A percentile compares a stretch with the other conserved stretches of the same genome.
phyloP scores from a whole-genome alignment of 2,329 filamentous ascomycete species.

The Colletotrichum lentis region DNA sequence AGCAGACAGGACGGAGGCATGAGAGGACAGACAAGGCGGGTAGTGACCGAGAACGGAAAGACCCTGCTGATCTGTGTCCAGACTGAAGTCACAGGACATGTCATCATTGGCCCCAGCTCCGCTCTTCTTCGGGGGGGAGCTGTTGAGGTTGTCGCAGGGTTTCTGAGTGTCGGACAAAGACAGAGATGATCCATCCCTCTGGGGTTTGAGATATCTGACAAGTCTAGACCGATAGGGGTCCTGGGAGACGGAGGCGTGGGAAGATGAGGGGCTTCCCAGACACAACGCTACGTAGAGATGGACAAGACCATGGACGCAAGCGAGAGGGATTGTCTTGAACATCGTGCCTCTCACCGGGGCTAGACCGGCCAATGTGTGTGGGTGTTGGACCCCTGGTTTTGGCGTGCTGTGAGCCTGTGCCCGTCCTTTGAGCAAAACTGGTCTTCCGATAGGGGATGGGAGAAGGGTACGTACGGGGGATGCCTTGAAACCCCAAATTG shows the following conservation, averaged over 20 bases:
- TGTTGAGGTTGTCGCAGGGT: conserved; percentile 8
- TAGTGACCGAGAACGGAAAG: conserved; percentile 34
- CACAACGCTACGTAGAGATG: conserved; percentile 14
- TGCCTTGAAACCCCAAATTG: conserved; percentile 3
- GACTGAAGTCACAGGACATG: conserved; percentile 34
- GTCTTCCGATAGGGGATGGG: conserved; percentile 8
- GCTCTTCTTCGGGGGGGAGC: conserved; percentile 14
- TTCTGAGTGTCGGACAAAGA: background rate
- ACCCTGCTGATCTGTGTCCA: conserved; percentile 39
- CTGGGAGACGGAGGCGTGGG: background rate
- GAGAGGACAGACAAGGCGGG: conserved; percentile 9
- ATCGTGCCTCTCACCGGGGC: conserved; percentile 15
- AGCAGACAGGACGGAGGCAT: background rate
- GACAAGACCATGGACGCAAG: conserved; percentile 24
- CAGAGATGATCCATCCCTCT: conserved; percentile 1
- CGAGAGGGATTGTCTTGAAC: conserved; percentile 24
- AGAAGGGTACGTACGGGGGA: conserved; percentile 1
- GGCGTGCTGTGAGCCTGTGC: background rate
- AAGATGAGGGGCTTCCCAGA: conserved; percentile 12
- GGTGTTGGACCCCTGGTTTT: conserved; percentile 33
- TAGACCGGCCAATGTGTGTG: conserved; percentile 5
- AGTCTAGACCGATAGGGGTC: conserved; percentile 1
- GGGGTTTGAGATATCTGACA: background rate
- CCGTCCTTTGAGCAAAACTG: conserved; percentile 1
- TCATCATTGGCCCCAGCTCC: conserved; percentile 31